Percentiles rank a stretch among this genome's conserved stretches.
phyloP scores from a whole-genome alignment of 352 stramenopile species.

The Plasmopara muralis region DNA sequence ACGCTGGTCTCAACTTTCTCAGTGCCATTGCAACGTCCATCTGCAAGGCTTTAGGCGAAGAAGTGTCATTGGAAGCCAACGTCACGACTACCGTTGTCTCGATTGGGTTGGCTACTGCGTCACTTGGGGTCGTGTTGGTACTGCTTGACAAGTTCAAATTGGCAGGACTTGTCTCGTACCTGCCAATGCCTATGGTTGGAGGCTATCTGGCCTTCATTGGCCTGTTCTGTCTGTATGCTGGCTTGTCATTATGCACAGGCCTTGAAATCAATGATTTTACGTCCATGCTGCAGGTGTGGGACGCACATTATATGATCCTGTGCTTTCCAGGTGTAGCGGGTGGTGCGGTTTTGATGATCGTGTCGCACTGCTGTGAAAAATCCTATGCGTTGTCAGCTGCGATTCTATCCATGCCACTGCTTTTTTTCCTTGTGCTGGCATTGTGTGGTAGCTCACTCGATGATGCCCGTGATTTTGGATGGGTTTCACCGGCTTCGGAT shows the following conservation, averaged over 20 bases:
- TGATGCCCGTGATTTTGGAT: slow-evolving; percentile 87
- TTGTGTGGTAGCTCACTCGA: slow-evolving; percentile 77
- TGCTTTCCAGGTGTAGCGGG: slow-evolving; percentile 78
- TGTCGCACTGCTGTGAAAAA: slow-evolving; percentile 76
- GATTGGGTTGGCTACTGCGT: slow-evolving; percentile 86
- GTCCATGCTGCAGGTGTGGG: slow-evolving; percentile 67
- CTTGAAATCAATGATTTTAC: slow-evolving; percentile 84
- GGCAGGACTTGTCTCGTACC: slow-evolving; percentile 92
- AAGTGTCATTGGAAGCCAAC: slow-evolving; percentile 60
- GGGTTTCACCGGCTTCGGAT: slow-evolving; percentile 76
- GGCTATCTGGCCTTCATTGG: slow-evolving; percentile 98
- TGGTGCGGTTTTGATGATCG: slow-evolving; percentile 75
- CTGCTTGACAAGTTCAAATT: slow-evolving; percentile 91
- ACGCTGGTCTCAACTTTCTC: slow-evolving; percentile 98
- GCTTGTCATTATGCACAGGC: slow-evolving; percentile 88
- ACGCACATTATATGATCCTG: slow-evolving; percentile 69
- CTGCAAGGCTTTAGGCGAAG: slow-evolving; percentile 65
- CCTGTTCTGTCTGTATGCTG: slow-evolving; percentile 93
- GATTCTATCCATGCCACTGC: slow-evolving; percentile 85
- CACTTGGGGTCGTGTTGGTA: slow-evolving; percentile 91
- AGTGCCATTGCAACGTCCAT: slow-evolving; percentile 90
- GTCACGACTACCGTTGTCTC: slow-evolving; percentile 93
- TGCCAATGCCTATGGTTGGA: slow-evolving; percentile 95
- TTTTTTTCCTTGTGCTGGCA: slow-evolving; percentile 88
- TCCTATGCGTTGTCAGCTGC: slow-evolving; percentile 63